Base-by-base conservation (phyloP, 768 basidiomycete species). In the Suillus luteus region DNA sequence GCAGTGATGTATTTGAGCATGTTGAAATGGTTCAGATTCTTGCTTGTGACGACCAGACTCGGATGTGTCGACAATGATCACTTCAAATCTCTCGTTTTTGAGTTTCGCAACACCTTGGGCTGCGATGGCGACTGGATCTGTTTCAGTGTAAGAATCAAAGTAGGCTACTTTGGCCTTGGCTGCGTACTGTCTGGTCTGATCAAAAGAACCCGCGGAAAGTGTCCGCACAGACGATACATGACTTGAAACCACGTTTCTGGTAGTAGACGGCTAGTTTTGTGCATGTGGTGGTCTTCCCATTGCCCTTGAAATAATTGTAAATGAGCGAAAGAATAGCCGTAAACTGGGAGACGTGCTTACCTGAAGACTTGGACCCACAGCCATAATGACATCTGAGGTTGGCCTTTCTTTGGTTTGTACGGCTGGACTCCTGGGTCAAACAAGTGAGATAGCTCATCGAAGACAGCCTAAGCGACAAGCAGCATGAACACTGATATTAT, bases 161-260 rank as follows among this genome's bases (percentile, higher is more conserved):
- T 97, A 99, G 3, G 97, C 95, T 15, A 99, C 94, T 75, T 98
- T 99, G 46, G 97, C 97, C 76, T 97, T 96, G 15, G 95, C 97
- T 22, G 97, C 96, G 57, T 96, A 98, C 80, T 99, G 97, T 73
- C 97, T 90, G 12, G 97, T 94, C 76, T 99, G 97, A 78, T 99
- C 97, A 77, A 99, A 99, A 44, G 97, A 97, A 59, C 97, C 97
- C 97, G 79, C 97, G 92, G 82, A 99, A 99, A 0, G 97, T 99
- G 77, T 99, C 97, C 24, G 97, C 97, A 71, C 97, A 99, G 68
- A 99, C 96, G 61, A 99, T 95, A 65, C 90, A 93, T 14, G 96
- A 92, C 75, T 96, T 95, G 83, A 98, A 93, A 8, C 97, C 97
- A 67, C 96, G 89, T 72, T 93, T 92, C 75, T 96, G 95, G 75